Conservation (phyloP, 768 basidiomycete genomes). For the Multifurca ochricompacta region DNA sequence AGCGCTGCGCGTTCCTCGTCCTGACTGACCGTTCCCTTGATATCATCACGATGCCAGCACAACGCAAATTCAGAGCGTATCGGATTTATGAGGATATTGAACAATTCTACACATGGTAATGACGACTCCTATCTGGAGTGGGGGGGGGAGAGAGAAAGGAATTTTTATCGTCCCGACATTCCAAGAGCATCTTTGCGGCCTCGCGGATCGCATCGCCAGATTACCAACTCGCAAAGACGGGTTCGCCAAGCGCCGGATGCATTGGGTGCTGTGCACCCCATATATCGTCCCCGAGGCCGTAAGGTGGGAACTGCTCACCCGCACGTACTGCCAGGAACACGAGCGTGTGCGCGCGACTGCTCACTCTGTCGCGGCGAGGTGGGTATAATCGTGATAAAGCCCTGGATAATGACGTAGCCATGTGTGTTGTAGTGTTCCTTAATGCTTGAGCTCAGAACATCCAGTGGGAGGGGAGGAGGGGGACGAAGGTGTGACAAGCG, state of each 20-base stretch:
- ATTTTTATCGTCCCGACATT: conserved; percentile 47
- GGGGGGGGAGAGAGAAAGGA: too few species aligned
- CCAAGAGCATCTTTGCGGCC: conserved; percentile 41
- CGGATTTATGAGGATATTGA: conserved; percentile 72
- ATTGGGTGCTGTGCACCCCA: conserved; percentile 82
- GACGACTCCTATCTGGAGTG: too few species aligned
- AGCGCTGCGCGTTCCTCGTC: conserved; percentile 58
- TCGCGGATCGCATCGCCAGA: conserved; percentile 42
- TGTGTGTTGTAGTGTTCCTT: conserved; percentile 50
- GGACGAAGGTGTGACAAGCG: not conserved
- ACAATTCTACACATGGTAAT: too few species aligned
- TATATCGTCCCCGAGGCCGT: conserved; percentile 51
- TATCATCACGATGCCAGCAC: conserved; percentile 76
- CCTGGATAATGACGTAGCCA: conserved; percentile 58
- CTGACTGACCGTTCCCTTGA: conserved; percentile 45
- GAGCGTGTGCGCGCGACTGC: conserved; percentile 46
- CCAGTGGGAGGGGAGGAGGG: not conserved
- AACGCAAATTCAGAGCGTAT: conserved; percentile 55
- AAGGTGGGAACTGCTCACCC: conserved; percentile 76
- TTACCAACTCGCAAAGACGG: conserved; percentile 60
- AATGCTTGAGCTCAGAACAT: conserved; percentile 31
- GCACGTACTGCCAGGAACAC: conserved; percentile 56
- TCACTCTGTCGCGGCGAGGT: conserved; percentile 45
- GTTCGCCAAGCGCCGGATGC: conserved; percentile 63
- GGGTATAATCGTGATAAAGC: conserved; percentile 41